These are phyloP conservation scores for Candida glucosophila DNA, from an alignment of 1,139 yeast genomes.

Conservation along the genomic window DNA sequence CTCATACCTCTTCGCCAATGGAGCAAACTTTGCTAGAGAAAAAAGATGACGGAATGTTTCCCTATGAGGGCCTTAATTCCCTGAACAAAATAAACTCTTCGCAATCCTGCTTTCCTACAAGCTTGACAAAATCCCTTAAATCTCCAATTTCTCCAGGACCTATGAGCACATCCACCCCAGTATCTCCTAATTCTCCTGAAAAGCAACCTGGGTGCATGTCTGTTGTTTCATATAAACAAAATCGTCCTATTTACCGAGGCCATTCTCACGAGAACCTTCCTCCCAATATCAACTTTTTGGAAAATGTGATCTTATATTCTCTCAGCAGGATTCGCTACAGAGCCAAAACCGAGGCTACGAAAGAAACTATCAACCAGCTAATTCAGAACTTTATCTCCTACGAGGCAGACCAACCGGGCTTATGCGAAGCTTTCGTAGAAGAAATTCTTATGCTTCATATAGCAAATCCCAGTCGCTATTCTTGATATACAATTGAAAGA, in stretches of 20 bases:
- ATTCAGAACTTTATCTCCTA: slow-evolving; percentile 27
- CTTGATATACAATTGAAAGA: too few species aligned
- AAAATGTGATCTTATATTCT: slow-evolving; percentile 13
- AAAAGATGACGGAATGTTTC: not conserved
- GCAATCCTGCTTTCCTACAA: too few species aligned
- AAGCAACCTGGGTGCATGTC: not conserved
- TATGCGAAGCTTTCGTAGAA: slow-evolving; percentile 57
- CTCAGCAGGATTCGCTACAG: slow-evolving; percentile 35
- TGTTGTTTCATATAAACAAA: too few species aligned
- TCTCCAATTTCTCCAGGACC: slow-evolving; percentile 16
- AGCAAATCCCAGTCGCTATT: slow-evolving; percentile 2
- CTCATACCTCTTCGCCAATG: slow-evolving; percentile 7
- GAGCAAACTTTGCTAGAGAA: slow-evolving; percentile 9
- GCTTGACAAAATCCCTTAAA: too few species aligned
- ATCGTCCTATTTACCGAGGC: not conserved
- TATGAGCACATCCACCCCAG: slow-evolving; percentile 18
- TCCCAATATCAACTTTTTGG: slow-evolving; percentile 3
- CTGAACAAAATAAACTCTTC: too few species aligned
- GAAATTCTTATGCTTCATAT: slow-evolving; percentile 20
- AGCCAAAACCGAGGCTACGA: slow-evolving; percentile 41
- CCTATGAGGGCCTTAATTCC: too few species aligned
- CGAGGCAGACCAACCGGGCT: slow-evolving; percentile 53
- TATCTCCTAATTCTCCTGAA: slow-evolving; percentile 2
- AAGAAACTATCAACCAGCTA: slow-evolving; percentile 31
- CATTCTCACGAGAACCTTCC: too few species aligned